Evolutionary conservation across 805 yeast species (phyloP).

Genomic region (Zygoascus biomembranicola): DNA sequence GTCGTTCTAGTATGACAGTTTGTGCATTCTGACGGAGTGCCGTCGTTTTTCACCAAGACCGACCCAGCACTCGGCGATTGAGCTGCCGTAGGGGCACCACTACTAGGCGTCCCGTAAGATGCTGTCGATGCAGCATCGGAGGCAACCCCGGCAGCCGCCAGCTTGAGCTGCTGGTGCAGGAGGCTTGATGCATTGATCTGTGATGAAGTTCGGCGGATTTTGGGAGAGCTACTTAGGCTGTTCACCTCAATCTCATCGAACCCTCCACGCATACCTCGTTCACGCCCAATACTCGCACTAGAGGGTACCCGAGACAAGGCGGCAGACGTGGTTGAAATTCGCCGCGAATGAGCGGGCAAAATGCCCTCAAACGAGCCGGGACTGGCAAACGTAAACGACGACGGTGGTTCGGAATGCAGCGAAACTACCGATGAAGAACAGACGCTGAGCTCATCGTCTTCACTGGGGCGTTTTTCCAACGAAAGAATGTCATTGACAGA

Average conservation of each 20-base stretch:
- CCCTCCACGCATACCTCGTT: too few species aligned
- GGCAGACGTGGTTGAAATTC: not conserved
- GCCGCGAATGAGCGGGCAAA: not conserved
- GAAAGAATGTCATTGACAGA: not conserved
- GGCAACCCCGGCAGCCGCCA: not conserved
- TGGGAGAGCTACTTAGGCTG: not conserved
- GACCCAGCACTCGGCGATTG: slow-evolving; percentile 2
- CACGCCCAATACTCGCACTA: not conserved
- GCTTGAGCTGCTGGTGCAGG: slow-evolving; percentile 8
- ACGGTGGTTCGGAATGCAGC: slow-evolving; percentile 5
- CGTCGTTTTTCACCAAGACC: not conserved
- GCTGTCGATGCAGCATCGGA: not conserved
- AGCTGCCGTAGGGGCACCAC: not conserved
- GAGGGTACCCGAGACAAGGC: not conserved
- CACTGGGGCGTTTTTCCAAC: not conserved
- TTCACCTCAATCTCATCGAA: not conserved
- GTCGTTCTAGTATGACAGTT: slow-evolving; percentile 91
- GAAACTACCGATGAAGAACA: not conserved
- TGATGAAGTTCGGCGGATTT: slow-evolving; percentile 12
- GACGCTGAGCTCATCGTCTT: not conserved
- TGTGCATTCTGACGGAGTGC: slow-evolving; percentile 42
- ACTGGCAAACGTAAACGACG: not conserved
- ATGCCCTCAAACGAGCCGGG: not conserved
- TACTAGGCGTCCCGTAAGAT: not conserved
- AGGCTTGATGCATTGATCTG: slow-evolving; percentile 15